Evolutionary conservation across 441 rosid species (phyloP).

Genomic region (Pelargonium myrrhifolium): DNA sequence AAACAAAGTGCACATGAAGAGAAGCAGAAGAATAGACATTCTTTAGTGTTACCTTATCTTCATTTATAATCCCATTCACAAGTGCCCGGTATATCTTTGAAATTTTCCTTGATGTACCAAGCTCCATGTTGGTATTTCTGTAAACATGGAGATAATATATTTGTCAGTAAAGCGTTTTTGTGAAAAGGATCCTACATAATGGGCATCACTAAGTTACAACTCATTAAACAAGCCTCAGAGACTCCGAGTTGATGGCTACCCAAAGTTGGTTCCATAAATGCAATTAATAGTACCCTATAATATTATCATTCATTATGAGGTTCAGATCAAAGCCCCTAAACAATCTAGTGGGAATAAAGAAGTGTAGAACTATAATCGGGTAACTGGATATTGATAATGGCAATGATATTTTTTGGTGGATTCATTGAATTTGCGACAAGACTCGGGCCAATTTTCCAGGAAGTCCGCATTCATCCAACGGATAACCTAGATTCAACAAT

Average conservation of each 20-base stretch:
- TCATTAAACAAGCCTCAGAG: not conserved
- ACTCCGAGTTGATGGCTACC: not conserved
- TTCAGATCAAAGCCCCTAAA: not conserved
- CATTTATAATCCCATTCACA: conserved; percentile 51
- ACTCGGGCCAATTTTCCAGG: not conserved
- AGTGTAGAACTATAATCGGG: not conserved
- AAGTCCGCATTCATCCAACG: conserved; percentile 5
- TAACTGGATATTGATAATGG: not conserved
- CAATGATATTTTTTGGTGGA: not conserved
- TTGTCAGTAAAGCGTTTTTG: conserved; percentile 10
- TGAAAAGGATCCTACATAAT: conserved; percentile 2
- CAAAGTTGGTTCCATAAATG: not conserved
- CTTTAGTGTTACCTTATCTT: conserved; percentile 46
- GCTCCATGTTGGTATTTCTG: conserved; percentile 31
- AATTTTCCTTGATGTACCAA: conserved; percentile 41
- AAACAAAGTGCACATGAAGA: not conserved
- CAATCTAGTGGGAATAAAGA: conserved; percentile 9
- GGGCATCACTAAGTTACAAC: not conserved
- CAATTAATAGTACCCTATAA: not conserved
- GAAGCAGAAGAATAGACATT: conserved; percentile 8
- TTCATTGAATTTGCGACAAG: conserved; percentile 2
- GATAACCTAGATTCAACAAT: conserved; percentile 5
- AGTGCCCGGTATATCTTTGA: conserved; percentile 73
- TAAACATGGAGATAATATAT: conserved; percentile 14
- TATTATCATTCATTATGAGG: not conserved